Percentiles rank a stretch among this genome's conserved stretches.
Conservation (phyloP, 2,329 filamentous ascomycete genomes). For the Chaetomiaceae sp. region DNA sequence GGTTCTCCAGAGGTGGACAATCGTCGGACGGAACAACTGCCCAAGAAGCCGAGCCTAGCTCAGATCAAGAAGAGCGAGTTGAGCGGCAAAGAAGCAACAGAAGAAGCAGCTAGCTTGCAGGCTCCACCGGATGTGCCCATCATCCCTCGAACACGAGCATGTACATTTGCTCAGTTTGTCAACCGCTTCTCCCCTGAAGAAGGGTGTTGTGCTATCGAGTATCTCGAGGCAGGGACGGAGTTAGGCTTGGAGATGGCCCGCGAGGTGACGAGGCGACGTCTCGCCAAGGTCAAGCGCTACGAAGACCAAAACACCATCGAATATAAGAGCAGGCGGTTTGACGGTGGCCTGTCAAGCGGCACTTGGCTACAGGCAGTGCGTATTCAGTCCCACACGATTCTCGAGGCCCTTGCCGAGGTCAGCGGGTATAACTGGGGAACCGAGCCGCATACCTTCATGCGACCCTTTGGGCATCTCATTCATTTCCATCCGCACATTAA, state of each 20-base stretch:
- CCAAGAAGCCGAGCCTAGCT: not conserved
- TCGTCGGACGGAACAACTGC: not conserved
- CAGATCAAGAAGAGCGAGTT: not conserved
- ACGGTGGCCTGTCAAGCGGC: constrained; percentile 1
- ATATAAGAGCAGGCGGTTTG: not conserved
- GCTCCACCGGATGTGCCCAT: constrained; percentile 1
- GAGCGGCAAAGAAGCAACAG: not conserved
- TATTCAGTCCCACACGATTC: not conserved
- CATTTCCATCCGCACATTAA: constrained; percentile 2
- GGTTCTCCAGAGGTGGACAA: not conserved
- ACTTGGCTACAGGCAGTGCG: constrained; percentile 1
- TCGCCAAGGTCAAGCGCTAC: constrained; percentile 1
- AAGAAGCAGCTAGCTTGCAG: not conserved
- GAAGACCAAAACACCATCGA: not conserved
- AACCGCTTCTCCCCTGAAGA: constrained; percentile 3
- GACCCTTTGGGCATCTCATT: constrained; percentile 1
- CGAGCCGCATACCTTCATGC: constrained; percentile 2
- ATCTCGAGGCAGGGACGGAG: constrained; percentile 1
- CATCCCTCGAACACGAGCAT: not conserved
- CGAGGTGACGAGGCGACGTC: not conserved
- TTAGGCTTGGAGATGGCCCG: constrained; percentile 1
- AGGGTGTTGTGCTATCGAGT: not conserved
- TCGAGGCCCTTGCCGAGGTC: constrained; percentile 1
- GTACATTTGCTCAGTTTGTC: constrained; percentile 2
- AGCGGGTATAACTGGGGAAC: constrained; percentile 1